phyloP scores from a whole-genome alignment of 2,329 filamentous ascomycete species.

The Talaromyces sp. region DNA sequence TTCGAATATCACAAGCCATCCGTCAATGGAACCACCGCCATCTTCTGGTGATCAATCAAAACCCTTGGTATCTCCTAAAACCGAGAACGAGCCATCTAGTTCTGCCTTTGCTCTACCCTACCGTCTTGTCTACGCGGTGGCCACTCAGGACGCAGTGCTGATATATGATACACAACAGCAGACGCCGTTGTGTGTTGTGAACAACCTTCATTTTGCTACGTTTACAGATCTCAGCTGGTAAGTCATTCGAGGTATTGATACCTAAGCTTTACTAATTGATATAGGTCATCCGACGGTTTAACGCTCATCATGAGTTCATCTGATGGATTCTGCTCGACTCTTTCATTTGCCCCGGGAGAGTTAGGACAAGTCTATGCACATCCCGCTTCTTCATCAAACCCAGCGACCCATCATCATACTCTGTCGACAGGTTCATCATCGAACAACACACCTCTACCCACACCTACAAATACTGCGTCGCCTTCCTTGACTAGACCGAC shows the following conservation, averaged over 20 bases:
- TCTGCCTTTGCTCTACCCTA: conserved; percentile 81
- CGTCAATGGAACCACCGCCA: conserved; percentile 74
- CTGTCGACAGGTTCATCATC: conserved; percentile 50
- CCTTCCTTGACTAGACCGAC: conserved; percentile 54
- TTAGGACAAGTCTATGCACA: conserved; percentile 75
- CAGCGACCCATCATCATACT: conserved; percentile 29
- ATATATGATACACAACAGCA: conserved; percentile 97
- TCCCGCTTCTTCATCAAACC: conserved; percentile 27
- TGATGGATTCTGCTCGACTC: conserved; percentile 91
- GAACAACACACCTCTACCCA: conserved; percentile 68
- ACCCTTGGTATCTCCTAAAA: conserved; percentile 54
- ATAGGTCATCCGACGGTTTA: conserved; percentile 69
- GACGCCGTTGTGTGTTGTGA: conserved; percentile 88
- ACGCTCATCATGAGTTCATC: conserved; percentile 94
- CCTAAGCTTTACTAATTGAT: conserved; percentile 26
- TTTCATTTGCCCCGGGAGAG: conserved; percentile 80
- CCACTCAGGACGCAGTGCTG: conserved; percentile 90
- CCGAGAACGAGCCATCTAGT: conserved; percentile 41
- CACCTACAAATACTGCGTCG: conserved; percentile 62
- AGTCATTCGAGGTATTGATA: conserved; percentile 31
- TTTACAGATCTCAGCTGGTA: conserved; percentile 97
- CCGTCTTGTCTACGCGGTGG: conserved; percentile 92
- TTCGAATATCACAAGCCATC: conserved; percentile 33
- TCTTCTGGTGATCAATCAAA: conserved; percentile 48
- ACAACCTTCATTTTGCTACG: conserved; percentile 94